Evolutionary conservation across 139 green algal species (phyloP), one percentile per base, ranked within the genome.

Genomic region (Ettlia oleoabundans): DNA sequence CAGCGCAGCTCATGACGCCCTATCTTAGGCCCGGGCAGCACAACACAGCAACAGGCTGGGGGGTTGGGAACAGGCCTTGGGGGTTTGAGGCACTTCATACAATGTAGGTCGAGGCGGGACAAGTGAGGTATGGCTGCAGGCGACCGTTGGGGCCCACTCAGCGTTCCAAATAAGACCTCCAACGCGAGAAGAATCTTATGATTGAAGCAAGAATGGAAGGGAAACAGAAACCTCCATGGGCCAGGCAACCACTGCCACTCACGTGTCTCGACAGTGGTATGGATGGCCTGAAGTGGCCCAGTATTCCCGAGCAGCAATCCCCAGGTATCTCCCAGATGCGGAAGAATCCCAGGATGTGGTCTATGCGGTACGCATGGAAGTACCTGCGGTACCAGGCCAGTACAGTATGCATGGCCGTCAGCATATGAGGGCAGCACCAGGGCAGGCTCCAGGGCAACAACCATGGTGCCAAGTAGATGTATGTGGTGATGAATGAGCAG

Each of bases 301-400:
- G 86, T 37, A 91, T 53, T 84, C 92, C 93, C 24, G 85, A 92
- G 41, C 76, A 76, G 75, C 90, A 93, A 66, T 94, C 85, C 1
- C 88, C 91, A 0, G 93, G 93, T 32, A 99, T 91, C 92, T 99
- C 96, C 95, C 96, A 99, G 72, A 99, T 98, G 64, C 96, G 88
- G 90, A 99, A 99, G 92, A 99, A 99, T 38, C 96, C 97, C 13
- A 99, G 90, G 66, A 99, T 94, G 88, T 99, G 97, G 87, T 99
- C 97, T 61, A 99, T 98, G 40, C 97, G 90, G 82, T 98, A 98
- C 0, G 94, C 95, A 18, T 90, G 89, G 89, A 99, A 99, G 89
- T 98, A 99, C 81, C 85, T 88, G 80, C 67, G 28, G 37, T 4
- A 7, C 4, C 9, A 64, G 28, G 18, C 24, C 30, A 76, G n/a